Conservation (phyloP, 2,329 filamentous ascomycete genomes). For the Ilyonectria destructans region DNA sequence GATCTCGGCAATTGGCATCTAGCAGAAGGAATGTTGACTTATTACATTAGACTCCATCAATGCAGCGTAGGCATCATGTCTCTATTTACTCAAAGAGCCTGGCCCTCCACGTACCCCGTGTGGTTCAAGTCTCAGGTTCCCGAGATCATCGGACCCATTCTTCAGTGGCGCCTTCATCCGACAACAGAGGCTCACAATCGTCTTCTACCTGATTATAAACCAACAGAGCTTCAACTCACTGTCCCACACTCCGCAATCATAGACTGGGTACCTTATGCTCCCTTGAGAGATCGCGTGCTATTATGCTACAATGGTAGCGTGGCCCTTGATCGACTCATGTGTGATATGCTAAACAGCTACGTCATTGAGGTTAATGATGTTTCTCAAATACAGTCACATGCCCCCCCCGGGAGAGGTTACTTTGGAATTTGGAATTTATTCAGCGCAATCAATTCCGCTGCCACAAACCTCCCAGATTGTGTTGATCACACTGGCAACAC, state of each 20-base stretch:
- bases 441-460: background rate
- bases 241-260: conserved; percentile 15
- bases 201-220: background rate
- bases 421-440: conserved; percentile 17
- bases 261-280: conserved; percentile 9
- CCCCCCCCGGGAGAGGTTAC: conserved; percentile 3
- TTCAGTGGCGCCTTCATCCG: conserved; percentile 11
- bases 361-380: conserved; percentile 16
- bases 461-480: background rate
- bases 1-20: background rate
- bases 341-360: conserved; percentile 12
- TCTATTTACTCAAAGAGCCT: conserved; percentile 7
- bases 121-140: conserved; percentile 18
- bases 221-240: conserved; percentile 10
- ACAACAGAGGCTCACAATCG: conserved; percentile 3
- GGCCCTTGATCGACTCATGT: conserved; percentile 6
- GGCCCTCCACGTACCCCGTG: conserved; percentile 7
- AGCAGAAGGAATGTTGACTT: background rate
- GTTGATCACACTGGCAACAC: background rate
- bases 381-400: conserved; percentile 6
- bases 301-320: conserved; percentile 9
- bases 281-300: conserved; percentile 9
- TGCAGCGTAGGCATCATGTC: background rate
- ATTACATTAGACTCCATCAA: background rate
- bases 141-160: conserved; percentile 11